Evolutionary conservation across 768 basidiomycete genomes (phyloP), one percentile per base, ranked within the genome.

Genomic region (Cystobasidium ongulense): DNA sequence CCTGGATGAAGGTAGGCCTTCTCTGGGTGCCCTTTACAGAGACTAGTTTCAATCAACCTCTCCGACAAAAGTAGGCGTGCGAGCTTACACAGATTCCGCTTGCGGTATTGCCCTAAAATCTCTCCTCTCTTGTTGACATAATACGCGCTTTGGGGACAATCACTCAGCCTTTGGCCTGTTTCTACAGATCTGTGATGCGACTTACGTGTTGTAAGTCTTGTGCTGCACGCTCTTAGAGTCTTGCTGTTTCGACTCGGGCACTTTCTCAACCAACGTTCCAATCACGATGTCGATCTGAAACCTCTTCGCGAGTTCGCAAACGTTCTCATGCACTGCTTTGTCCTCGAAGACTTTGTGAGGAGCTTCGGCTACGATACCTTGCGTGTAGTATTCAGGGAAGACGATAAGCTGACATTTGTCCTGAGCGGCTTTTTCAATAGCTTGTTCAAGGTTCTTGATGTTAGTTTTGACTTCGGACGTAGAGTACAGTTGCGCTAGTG

Each of bases 201-300:
- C 65, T 3, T 50, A 67, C n/a, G 76, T 76, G 31, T 78, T 78
- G 39, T 74, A 71, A 0, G 76, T 23, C 15, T 74, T 66, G 13
- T 70, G 71, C 25, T 75, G 10, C 38, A n/a, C 27, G 54, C 50
- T 70, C 31, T 63, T 64, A 11, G 1, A 46, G 29, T n/a, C 39
- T 17, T 76, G 67, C n/a, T 54, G 18, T 3, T 71, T 67, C 21
- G 23, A n/a, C 35, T 74, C 62, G 23, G 70, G 66, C 3, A 71
- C 50, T n/a, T 68, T 72, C 66, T 78, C 78, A 17, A 78, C 78
- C 35, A 78, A 76, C 38, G 78, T 78, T 5, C 78, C 78, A 53
- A 75, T 74, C 21, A 73, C 76, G 21, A 78, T 77, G 63, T 78
- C 78, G 36, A 77, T 64, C 15, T 36, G 11, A 46, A 76, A 74